Base-by-base conservation (phyloP, 805 yeast genomes). In the Candida corydali region DNA sequence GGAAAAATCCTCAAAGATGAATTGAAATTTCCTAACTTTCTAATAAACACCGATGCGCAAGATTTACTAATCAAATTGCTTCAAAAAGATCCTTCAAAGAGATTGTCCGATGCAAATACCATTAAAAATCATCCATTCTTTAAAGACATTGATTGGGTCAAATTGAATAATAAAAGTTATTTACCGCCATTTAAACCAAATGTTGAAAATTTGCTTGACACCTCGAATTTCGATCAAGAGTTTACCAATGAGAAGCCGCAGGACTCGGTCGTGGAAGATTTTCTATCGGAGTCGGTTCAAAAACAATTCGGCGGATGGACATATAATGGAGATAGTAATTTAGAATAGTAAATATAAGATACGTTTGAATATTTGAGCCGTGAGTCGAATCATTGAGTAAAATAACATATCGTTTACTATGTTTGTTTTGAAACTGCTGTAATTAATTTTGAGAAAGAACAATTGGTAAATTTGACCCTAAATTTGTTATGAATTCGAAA, bases 251-350 rank as follows among this genome's bases (percentile, higher is more conserved):
- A 93, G 53, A 79, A 82, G 49, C 98, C 98, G 3, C 82, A 86
- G 47, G 98, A 93, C 57, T 85, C 95, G 43, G 97, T 93, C 9
- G 96, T 89, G 12, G 95, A 89, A 57, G 95, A 86, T 53, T 86
- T 76, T 48, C 72, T 93, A 44, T 85, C 94, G 52, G 98, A 88
- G 50, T 78, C 89, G 50, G 96, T 93, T n/a, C 98, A 93, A 61
- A 80, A 84, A 56, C 98, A 93, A 63, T 93, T 93, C 69, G 98
- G 96, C 32, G 98, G 98, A 5, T 93, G 98, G 98, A 91, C 98
- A 2, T 91, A 89, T 60, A 86, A 82, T 32, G 94, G 93, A 2
- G 80, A 73, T 33, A 62, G 51, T 12, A 55, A 59, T 15, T 49
- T 58, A 18, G 26, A 26, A 29, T 15, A 23, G 10, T 20, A 17